Percentiles rank a stretch among this genome's conserved stretches.
Conservation (phyloP, 2,329 filamentous ascomycete species). For the Penicillium oxalicum region DNA sequence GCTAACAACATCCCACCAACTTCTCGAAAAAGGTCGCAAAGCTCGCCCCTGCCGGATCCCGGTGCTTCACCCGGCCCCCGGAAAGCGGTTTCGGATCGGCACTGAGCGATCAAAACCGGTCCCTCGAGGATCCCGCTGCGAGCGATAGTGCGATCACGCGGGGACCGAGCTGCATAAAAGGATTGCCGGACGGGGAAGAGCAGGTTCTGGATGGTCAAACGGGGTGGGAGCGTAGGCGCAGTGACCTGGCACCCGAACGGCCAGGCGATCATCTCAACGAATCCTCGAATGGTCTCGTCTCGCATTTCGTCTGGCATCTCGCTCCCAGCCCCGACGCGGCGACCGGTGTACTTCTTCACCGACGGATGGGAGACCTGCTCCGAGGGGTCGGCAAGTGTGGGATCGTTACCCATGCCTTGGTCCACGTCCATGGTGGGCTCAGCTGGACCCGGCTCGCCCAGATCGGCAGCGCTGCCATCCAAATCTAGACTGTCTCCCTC, state of each 20-base stretch:
- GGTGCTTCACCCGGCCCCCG: constrained; percentile 27
- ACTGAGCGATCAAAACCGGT: constrained; percentile 52
- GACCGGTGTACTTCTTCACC: constrained; percentile 48
- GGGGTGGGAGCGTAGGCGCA: constrained; percentile 42
- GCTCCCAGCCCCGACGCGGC: constrained; percentile 51
- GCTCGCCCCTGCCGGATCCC: constrained; percentile 32
- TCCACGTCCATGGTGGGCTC: constrained; percentile 25
- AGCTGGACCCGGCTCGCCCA: constrained; percentile 12
- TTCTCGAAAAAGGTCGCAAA: constrained; percentile 53
- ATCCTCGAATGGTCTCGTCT: constrained; percentile 49
- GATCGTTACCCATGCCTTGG: neutral
- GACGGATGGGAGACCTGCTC: constrained; percentile 7
- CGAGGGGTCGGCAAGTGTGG: neutral
- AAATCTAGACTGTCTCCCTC: constrained; percentile 15
- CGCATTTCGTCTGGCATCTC: constrained; percentile 56
- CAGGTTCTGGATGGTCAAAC: constrained; percentile 46
- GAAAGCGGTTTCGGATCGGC: constrained; percentile 51
- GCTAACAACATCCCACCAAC: constrained; percentile 52
- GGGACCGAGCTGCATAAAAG: constrained; percentile 49
- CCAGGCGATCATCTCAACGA: constrained; percentile 55
- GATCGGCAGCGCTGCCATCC: constrained; percentile 9
- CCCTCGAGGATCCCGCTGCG: constrained; percentile 53
- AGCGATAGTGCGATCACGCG: constrained; percentile 48
- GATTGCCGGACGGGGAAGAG: constrained; percentile 54
- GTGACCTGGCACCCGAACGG: constrained; percentile 52